These are phyloP conservation scores for Exophiala sp. DNA, from an alignment of 2,329 filamentous ascomycete species.

Conservation along the genomic window DNA sequence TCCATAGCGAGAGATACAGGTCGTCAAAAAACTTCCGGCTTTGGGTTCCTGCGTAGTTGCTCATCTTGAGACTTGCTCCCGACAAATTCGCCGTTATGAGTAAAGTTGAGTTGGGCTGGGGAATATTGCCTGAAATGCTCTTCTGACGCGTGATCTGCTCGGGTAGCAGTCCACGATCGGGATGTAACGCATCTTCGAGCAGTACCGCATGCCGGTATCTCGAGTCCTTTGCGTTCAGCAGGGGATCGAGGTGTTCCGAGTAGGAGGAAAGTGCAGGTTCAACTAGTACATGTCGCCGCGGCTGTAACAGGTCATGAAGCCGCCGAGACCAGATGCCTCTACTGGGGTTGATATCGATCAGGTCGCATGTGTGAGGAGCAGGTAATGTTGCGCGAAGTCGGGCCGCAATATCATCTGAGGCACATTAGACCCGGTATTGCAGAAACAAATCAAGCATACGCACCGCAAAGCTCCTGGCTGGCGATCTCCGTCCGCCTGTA, in stretches of 20 bases:
- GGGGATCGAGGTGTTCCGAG: constrained; percentile 53
- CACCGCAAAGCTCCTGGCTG: constrained; percentile 17
- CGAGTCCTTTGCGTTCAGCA: constrained; percentile 41
- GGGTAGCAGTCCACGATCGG: constrained; percentile 47
- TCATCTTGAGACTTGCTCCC: constrained; percentile 36
- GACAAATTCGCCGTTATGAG: constrained; percentile 64
- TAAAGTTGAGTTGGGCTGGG: constrained; percentile 62
- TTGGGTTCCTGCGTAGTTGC: constrained; percentile 53
- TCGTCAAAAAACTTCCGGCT: constrained; percentile 50
- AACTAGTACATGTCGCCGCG: constrained; percentile 75
- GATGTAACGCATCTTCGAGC: constrained; percentile 38
- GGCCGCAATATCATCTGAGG: constrained; percentile 59
- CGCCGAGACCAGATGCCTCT: constrained; percentile 70
- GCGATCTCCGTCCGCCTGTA: constrained; percentile 6
- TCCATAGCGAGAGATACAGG: constrained; percentile 54
- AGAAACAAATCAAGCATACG: background rate
- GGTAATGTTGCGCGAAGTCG: constrained; percentile 65
- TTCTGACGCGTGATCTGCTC: constrained; percentile 32
- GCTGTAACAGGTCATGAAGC: constrained; percentile 67
- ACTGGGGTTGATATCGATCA: constrained; percentile 83
- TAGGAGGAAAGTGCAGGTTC: constrained; percentile 62
- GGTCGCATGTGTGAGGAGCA: constrained; percentile 69
- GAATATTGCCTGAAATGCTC: constrained; percentile 31
- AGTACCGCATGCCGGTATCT: constrained; percentile 48
- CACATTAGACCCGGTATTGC: constrained; percentile 7